Evolutionary conservation across 192 early-diverging fungal genomes (phyloP).

Genomic region (Coemansia guatemalensis): DNA sequence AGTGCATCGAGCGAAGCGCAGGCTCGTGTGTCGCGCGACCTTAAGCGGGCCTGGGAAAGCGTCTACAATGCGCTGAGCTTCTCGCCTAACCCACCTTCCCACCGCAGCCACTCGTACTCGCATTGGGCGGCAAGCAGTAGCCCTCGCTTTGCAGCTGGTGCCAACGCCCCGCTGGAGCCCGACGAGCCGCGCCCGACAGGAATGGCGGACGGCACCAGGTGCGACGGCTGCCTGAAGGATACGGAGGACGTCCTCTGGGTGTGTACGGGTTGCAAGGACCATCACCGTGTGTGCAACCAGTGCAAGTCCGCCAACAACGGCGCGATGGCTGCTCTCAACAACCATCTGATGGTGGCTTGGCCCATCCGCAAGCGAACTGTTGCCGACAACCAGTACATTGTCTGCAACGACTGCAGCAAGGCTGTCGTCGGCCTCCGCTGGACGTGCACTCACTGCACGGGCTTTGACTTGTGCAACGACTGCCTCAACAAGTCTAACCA

Average conservation of each 20-base stretch:
- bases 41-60: conserved; percentile 47
- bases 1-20: conserved; percentile 43
- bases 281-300: conserved; percentile 39
- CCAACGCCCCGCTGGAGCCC: conserved; percentile 44
- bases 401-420: conserved; percentile 58
- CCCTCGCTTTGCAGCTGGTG: conserved; percentile 14
- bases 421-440: conserved; percentile 53
- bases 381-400: conserved; percentile 35
- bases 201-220: conserved; percentile 2
- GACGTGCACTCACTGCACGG: conserved; percentile 58
- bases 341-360: conserved; percentile 38
- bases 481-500: conserved; percentile 47
- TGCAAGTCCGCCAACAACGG: conserved; percentile 20
- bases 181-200: conserved; percentile 4
- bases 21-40: conserved; percentile 41
- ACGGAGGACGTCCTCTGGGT: conserved; percentile 38
- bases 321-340: background rate
- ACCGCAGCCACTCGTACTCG: conserved; percentile 15
- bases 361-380: conserved; percentile 27
- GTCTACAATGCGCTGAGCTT: conserved; percentile 46
- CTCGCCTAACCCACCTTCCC: conserved; percentile 22
- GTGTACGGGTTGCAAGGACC: conserved; percentile 23
- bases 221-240: conserved; percentile 20
- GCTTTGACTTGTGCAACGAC: conserved; percentile 66
- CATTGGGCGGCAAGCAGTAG: conserved; percentile 41